phyloP scores from a whole-genome alignment of 164 flowering plant species.

The Liquidambar formosana region DNA sequence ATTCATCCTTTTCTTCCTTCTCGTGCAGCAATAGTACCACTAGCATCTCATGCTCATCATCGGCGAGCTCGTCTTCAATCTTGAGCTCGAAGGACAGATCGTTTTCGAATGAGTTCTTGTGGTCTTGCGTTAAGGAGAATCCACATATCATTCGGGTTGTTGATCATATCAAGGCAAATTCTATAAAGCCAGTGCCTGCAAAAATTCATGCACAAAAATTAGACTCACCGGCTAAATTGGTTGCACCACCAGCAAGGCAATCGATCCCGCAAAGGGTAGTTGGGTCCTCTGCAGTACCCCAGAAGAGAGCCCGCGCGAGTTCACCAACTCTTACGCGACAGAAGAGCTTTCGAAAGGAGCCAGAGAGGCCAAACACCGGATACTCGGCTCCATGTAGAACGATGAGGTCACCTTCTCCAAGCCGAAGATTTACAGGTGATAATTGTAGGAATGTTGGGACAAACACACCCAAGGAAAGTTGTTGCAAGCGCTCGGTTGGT shows the following conservation, averaged over 20 bases:
- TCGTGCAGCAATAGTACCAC: constrained; percentile 18
- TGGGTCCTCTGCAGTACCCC: constrained; percentile 13
- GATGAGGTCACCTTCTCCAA: constrained; percentile 48
- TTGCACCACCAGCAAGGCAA: constrained; percentile 1
- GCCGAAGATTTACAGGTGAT: constrained; percentile 35
- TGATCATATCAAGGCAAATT: constrained; percentile 20
- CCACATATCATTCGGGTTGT: constrained; percentile 45
- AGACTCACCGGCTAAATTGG: background rate
- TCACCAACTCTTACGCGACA: constrained; percentile 42
- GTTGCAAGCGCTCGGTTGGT: constrained; percentile 1
- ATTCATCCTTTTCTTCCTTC: constrained; percentile 28
- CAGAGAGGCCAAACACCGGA: constrained; percentile 6
- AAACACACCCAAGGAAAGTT: constrained; percentile 3
- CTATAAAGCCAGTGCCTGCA: background rate
- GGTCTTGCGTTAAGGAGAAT: constrained; percentile 58
- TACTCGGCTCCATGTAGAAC: background rate
- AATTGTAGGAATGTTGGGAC: constrained; percentile 4
- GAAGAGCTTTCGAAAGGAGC: constrained; percentile 46
- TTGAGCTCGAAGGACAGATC: constrained; percentile 33
- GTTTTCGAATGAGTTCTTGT: constrained; percentile 64
- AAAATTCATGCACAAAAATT: constrained; percentile 1
- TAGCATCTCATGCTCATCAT: constrained; percentile 13
- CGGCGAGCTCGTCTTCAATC: constrained; percentile 22
- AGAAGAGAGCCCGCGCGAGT: constrained; percentile 33
- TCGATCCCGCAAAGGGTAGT: constrained; percentile 7